Evolutionary conservation across 1,284 basidiomycete species (phyloP).

Genomic region (Filobasidium uniguttulatum): DNA sequence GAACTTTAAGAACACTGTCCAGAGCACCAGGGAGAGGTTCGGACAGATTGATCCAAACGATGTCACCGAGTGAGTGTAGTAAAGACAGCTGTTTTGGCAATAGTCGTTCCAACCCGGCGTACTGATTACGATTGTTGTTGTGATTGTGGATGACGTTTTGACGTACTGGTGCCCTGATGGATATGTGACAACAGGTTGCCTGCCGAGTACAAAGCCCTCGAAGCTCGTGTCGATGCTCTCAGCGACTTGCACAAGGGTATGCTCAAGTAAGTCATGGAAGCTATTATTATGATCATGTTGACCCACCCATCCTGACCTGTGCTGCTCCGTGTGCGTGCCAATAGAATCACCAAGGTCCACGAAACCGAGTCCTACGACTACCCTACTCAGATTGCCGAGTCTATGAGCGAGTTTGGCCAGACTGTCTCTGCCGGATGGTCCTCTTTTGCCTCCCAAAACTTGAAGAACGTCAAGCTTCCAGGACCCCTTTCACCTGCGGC

Average conservation of each 20-base stretch:
- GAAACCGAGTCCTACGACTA: constrained; percentile 79
- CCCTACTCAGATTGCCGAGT: constrained; percentile 43
- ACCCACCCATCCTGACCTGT: no score
- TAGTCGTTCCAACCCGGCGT: no score
- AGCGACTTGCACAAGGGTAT: constrained; percentile 62
- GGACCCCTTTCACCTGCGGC: constrained; percentile 47
- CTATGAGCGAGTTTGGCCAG: constrained; percentile 42
- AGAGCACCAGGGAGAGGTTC: constrained; percentile 72
- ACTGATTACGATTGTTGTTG: no score
- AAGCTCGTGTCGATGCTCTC: constrained; percentile 85
- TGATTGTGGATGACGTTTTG: no score
- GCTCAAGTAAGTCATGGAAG: constrained; percentile 49
- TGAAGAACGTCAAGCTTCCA: constrained; percentile 78
- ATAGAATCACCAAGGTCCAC: constrained; percentile 70
- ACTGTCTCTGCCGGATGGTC: constrained; percentile 65
- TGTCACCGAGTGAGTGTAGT: constrained; percentile 75
- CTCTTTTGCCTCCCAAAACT: constrained; percentile 72
- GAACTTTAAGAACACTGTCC: constrained; percentile 70
- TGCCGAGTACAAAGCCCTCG: constrained; percentile 88
- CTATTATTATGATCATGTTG: not conserved
- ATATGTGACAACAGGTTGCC: constrained; percentile 20
- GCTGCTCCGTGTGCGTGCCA: no score
- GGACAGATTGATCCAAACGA: constrained; percentile 80
- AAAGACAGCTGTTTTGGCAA: constrained; percentile 45
- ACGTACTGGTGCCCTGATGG: not conserved